Evolutionary conservation across 179 eudicot genomes (phyloP).

Genomic region (Vitellaria paradoxa): DNA sequence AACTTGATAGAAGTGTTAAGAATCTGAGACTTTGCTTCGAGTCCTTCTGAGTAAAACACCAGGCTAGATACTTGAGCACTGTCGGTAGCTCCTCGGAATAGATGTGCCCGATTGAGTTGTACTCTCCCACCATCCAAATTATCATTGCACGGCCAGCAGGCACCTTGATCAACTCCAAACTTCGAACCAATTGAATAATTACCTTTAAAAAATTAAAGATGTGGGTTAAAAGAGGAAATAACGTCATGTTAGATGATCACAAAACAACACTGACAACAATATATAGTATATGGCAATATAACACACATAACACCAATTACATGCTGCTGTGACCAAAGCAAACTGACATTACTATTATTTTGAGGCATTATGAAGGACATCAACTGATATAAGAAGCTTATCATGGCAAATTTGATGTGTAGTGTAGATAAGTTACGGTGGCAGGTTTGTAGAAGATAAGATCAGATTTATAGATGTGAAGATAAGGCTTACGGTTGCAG

Average conservation of each 20-base stretch:
- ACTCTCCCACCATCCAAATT: conserved; percentile 90
- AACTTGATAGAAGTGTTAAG: conserved; percentile 67
- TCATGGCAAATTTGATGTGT: background rate
- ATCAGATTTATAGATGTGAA: no score
- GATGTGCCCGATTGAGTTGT: conserved; percentile 61
- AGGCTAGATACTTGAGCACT: conserved; percentile 72
- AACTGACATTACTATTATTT: background rate
- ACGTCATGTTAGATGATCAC: background rate
- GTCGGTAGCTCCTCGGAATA: conserved; percentile 58
- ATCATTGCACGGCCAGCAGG: conserved; percentile 85
- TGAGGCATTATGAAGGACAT: background rate
- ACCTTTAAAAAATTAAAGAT: conserved; percentile 44
- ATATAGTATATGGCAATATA: background rate
- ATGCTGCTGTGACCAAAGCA: conserved; percentile 7
- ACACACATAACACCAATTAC: background rate
- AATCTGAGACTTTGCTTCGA: conserved; percentile 89
- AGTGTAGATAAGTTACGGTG: no score
- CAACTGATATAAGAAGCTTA: background rate
- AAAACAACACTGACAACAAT: background rate
- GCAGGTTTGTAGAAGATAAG: no score
- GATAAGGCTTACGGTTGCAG: no score
- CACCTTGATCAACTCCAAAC: conserved; percentile 75
- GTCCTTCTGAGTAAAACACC: conserved; percentile 68
- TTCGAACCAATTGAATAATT: conserved; percentile 70
- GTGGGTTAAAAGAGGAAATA: conserved; percentile 13